A percentile compares a stretch with the other conserved stretches of the same genome.
Evolutionary conservation across 768 basidiomycete genomes (phyloP).

Genomic region (Chalciporus piperatus): DNA sequence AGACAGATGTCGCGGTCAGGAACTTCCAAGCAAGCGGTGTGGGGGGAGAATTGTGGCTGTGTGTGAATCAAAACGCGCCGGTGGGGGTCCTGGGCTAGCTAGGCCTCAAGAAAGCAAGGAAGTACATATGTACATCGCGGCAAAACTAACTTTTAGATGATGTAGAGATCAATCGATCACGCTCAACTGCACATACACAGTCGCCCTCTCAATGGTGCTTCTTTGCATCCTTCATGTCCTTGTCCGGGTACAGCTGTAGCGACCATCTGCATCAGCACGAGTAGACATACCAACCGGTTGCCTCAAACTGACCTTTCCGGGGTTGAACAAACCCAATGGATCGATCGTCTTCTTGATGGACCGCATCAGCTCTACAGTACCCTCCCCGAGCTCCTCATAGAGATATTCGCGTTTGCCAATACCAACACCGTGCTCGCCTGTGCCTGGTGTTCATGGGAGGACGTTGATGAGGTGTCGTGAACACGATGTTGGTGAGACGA

Average conservation of each 20-base stretch:
- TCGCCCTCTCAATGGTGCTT: background rate
- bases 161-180: too few species aligned
- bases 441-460: slow-evolving; percentile 39
- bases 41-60: too few species aligned
- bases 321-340: slow-evolving; percentile 76
- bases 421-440: slow-evolving; percentile 86
- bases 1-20: too few species aligned
- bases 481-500: too few species aligned
- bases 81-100: too few species aligned
- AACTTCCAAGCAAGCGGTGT: too few species aligned
- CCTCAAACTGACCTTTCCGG: slow-evolving; percentile 62
- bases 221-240: slow-evolving; percentile 15
- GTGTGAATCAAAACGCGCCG: too few species aligned
- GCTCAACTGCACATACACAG: background rate
- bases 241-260: slow-evolving; percentile 23
- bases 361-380: slow-evolving; percentile 84
- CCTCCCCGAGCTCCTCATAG: slow-evolving; percentile 75
- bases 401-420: slow-evolving; percentile 82
- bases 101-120: too few species aligned
- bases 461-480: too few species aligned
- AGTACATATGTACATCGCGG: too few species aligned
- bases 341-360: slow-evolving; percentile 73
- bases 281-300: background rate
- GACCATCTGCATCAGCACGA: background rate
- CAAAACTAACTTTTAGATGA: too few species aligned